phyloP scores from a whole-genome alignment of 768 basidiomycete genomes.

The Leccinum rimulosum region DNA sequence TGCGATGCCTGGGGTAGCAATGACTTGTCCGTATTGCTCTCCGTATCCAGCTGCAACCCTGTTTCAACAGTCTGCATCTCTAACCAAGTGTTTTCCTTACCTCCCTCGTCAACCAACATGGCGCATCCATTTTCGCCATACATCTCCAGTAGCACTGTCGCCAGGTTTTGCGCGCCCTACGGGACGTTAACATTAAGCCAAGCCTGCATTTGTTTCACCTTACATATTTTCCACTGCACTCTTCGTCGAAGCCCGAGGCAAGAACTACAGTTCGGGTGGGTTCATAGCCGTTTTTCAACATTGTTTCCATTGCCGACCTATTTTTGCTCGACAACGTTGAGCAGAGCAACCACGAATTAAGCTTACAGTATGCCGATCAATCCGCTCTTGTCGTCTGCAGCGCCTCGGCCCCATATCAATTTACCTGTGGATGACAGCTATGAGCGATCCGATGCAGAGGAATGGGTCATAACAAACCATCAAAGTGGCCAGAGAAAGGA shows the following conservation, averaged over 20 bases:
- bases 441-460: not conserved
- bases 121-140: slow-evolving; percentile 76
- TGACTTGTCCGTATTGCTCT: slow-evolving; percentile 48
- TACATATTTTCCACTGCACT: slow-evolving; percentile 53
- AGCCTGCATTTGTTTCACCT: not conserved
- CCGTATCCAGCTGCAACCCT: slow-evolving; percentile 44
- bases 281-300: slow-evolving; percentile 59
- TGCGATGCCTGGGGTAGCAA: slow-evolving; percentile 62
- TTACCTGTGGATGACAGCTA: slow-evolving; percentile 23
- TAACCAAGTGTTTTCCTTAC: slow-evolving; percentile 36
- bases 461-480: slow-evolving; percentile 35
- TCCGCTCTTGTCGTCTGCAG: slow-evolving; percentile 62
- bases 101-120: slow-evolving; percentile 86
- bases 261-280: slow-evolving; percentile 64
- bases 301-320: slow-evolving; percentile 58
- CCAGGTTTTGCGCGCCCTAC: slow-evolving; percentile 56
- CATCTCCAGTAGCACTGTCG: slow-evolving; percentile 45
- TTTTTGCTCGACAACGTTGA: not conserved
- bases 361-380: slow-evolving; percentile 61
- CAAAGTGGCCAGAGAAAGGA: slow-evolving; percentile 62
- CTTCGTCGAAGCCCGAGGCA: slow-evolving; percentile 77
- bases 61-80: not conserved
- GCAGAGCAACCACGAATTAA: not conserved
- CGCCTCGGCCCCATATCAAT: slow-evolving; percentile 50
- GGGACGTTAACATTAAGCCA: not conserved